phyloP scores from a whole-genome alignment of 1,284 basidiomycete species.

The Xerocomus cyaneibrunnescens region DNA sequence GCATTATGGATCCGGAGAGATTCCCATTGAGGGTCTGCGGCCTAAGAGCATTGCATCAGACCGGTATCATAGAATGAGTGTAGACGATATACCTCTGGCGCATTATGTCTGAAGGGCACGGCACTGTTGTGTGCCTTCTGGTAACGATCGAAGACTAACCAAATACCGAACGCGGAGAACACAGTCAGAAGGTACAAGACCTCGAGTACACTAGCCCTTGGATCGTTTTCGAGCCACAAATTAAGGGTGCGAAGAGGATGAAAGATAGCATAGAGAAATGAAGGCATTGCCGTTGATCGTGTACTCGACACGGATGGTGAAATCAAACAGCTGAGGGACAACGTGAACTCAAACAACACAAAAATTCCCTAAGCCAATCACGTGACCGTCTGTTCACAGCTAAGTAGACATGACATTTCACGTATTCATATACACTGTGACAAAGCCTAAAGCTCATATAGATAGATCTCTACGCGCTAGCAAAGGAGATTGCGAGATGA shows the following conservation, averaged over 20 bases:
- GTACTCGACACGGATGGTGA: not conserved
- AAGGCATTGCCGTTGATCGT: slow-evolving; percentile 24
- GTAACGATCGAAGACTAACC: slow-evolving; percentile 71
- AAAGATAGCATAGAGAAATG: slow-evolving; percentile 49
- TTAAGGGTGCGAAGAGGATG: slow-evolving; percentile 50
- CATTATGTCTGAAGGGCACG: slow-evolving; percentile 56
- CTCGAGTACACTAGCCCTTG: slow-evolving; percentile 49
- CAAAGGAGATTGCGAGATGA: too few relatives aligned
- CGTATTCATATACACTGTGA: too few relatives aligned
- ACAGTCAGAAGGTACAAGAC: slow-evolving; percentile 56
- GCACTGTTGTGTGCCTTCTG: slow-evolving; percentile 70
- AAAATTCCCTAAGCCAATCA: slow-evolving; percentile 19
- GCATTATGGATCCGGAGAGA: slow-evolving; percentile 56
- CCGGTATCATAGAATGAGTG: not conserved
- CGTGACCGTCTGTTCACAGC: too few relatives aligned
- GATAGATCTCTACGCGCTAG: too few relatives aligned
- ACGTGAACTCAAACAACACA: not conserved
- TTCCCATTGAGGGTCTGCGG: slow-evolving; percentile 59
- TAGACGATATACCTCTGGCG: slow-evolving; percentile 54
- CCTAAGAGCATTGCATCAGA: slow-evolving; percentile 29
- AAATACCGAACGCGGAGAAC: slow-evolving; percentile 74
- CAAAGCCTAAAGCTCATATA: too few relatives aligned
- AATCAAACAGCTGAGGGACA: slow-evolving; percentile 2
- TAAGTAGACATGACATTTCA: too few relatives aligned
- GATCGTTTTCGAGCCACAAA: slow-evolving; percentile 46